phyloP scores from a whole-genome alignment of 495 filamentous ascomycete species.

The Cenococcum geophilum region DNA sequence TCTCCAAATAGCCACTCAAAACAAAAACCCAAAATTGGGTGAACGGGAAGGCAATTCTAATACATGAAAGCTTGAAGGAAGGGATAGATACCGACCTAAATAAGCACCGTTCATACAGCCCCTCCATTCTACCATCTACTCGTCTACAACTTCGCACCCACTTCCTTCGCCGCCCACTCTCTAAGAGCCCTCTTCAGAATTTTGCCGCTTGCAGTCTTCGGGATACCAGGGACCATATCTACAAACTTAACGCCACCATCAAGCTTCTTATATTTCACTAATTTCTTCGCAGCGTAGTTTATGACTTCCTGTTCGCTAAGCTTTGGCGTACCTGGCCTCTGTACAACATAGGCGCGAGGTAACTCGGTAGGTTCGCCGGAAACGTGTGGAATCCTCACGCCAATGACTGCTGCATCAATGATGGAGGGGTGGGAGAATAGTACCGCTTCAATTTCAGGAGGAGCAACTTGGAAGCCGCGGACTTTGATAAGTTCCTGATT shows the following conservation, averaged over 20 bases:
- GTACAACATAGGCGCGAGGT: slow-evolving; percentile 33
- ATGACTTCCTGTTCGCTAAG: slow-evolving; percentile 18
- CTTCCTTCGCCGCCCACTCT: slow-evolving; percentile 5
- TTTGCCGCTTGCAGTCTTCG: slow-evolving; percentile 26
- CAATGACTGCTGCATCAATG: slow-evolving; percentile 28
- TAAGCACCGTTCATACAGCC: too few relatives aligned
- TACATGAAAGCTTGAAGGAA: too few relatives aligned
- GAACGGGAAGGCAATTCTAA: too few relatives aligned
- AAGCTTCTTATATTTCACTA: slow-evolving; percentile 23
- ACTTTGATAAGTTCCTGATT: slow-evolving; percentile 25
- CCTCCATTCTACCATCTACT: too few relatives aligned
- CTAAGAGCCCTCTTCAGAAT: slow-evolving; percentile 17
- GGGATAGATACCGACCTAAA: too few relatives aligned
- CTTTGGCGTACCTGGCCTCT: slow-evolving; percentile 5
- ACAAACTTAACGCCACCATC: slow-evolving; percentile 23
- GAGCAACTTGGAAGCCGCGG: slow-evolving; percentile 28
- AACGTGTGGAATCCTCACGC: slow-evolving; percentile 7
- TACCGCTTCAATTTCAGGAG: slow-evolving; percentile 27
- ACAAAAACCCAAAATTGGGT: too few relatives aligned
- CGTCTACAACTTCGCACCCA: slow-evolving; percentile 4
- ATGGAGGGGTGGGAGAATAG: slow-evolving; percentile 18
- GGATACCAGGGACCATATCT: slow-evolving; percentile 4
- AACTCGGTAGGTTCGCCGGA: slow-evolving; percentile 26
- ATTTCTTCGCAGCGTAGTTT: slow-evolving; percentile 11
- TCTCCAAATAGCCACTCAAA: too few relatives aligned